Base-by-base conservation (phyloP, 2,329 filamentous ascomycete species). In the Aspergillus vadensis region DNA sequence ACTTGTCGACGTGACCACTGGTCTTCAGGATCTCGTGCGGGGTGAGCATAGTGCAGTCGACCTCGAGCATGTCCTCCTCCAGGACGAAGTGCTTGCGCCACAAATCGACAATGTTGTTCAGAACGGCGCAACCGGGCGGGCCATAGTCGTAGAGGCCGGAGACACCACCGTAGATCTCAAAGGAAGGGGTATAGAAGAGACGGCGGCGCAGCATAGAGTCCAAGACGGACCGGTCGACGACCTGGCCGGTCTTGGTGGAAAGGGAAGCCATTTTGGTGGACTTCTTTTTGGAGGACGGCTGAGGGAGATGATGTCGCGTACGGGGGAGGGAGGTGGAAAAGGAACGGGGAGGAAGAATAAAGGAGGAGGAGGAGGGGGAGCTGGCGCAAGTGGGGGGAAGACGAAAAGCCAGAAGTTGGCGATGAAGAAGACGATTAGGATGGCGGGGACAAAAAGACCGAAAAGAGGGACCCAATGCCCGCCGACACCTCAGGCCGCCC, bases 31-130 rank as follows among this genome's bases (percentile, higher is more conserved):
- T 91, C 51, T 95, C 91, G 72, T 95, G 88, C 36, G 95, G 95
- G 43, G 95, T 99, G 73, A 99, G 80, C 80, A 94, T 95, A 41
- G 91, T 95, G 81, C 92, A 96, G 81, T 97, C 93, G 66, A 97
- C 88, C 81, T 96, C 92, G 67, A 96, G 87, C 92, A 97, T 97
- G 75, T 96, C 91, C 82, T 97, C 92, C 81, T 93, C 89, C 60
- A 96, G 83, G 64, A 97, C 88, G 75, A 97, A 97, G 81, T 97
- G 92, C 79, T 96, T 96, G 76, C 92, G 86, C 93, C 93, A 97
- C 66, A 88, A 75, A 75, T 96, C 91, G 75, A 97, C 83, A 69
- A 97, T 89, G 80, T 95, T 94, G 71, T 91, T 88, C 79, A 96
- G 90, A 61, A 97, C 85, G 52, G 91, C 86, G 78, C 90, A 93